These are phyloP conservation scores for Rubus parviflorus DNA, from an alignment of 306 rosid species.

Conservation along the genomic window DNA sequence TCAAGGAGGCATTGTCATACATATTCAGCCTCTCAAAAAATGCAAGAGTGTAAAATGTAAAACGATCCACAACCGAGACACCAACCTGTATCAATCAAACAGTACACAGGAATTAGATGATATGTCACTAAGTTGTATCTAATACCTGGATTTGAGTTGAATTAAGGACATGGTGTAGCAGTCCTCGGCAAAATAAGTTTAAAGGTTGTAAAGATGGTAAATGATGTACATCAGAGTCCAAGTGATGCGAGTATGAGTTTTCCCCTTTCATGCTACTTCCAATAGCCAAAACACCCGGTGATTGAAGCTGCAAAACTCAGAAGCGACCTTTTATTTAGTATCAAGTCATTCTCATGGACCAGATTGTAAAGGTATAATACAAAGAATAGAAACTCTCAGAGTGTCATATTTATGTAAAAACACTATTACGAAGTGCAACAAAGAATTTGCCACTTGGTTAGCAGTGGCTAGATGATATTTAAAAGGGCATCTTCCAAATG, in stretches of 20 bases:
- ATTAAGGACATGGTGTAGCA: constrained; percentile 6
- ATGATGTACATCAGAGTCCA: constrained; percentile 78
- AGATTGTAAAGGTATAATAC: constrained; percentile 9
- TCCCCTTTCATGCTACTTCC: constrained; percentile 99
- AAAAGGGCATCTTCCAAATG: background rate
- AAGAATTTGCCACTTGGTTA: background rate
- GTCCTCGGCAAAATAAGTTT: background rate
- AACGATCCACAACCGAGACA: constrained; percentile 96
- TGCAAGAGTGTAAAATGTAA: constrained; percentile 87
- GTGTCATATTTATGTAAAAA: background rate
- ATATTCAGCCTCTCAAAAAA: constrained; percentile 92
- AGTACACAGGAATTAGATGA: constrained; percentile 12
- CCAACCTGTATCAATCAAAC: constrained; percentile 62
- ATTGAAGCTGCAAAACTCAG: constrained; percentile 77
- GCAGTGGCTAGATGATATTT: background rate
- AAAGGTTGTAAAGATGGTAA: constrained; percentile 1
- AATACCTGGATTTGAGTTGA: background rate
- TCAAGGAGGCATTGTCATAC: constrained; percentile 89
- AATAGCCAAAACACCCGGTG: constrained; percentile 89
- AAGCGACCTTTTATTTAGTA: constrained; percentile 34
- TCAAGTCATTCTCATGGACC: constrained; percentile 3
- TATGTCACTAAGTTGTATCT: constrained; percentile 10
- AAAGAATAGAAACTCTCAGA: background rate
- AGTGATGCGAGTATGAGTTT: constrained; percentile 96
- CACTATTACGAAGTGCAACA: background rate